Base-by-base conservation (phyloP, 768 basidiomycete species). In the Russula earlei region DNA sequence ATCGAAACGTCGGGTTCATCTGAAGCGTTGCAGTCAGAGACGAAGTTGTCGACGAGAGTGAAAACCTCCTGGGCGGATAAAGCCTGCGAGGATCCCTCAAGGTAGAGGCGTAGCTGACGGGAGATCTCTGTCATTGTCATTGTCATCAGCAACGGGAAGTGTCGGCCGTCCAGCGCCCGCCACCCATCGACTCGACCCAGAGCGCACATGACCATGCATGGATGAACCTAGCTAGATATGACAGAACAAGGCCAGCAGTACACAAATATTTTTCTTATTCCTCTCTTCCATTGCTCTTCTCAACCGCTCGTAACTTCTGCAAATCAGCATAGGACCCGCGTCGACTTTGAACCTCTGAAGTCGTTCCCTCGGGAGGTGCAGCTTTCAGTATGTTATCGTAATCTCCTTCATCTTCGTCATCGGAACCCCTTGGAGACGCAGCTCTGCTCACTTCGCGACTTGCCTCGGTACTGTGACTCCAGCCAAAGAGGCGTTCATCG, bases 401-500 rank as follows among this genome's bases (percentile, higher is more conserved):
- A 70, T 95, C 92, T 38, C 90, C 91, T 45, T 79, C 78, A 46
- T 91, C 90, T 66, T 93, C 91, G 34, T 91, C 87, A 62, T 94
- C 92, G 11, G 86, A 84, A 44, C 80, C 82, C 46, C 85, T 83
- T 0, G 89, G 88, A 10, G 85, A 87, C 25, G 71, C 78, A 14
- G 82, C 74, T 48, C 83, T 71, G 70, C 80, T 87, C 65, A 68
- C 74, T 64, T 84, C 83, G 46, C 79, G 81, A 63, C 70, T 78
- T 36, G 69, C 70, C 51, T 48, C 51, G 3, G 85, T 77, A 63
- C 85, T 88, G 52, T 77, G 76, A 68, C 83, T 83, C 91, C 89
- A 94, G 37, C 91, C 92, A 65, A 94, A 95, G 25, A 95, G 76
- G 14, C 87, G 82, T 69, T 94, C 92, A 65, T 95, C 91, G 20